These are phyloP conservation scores for Cryptosporidium ryanae DNA, from an alignment of 169 alveolate species.

Conservation along the genomic window DNA sequence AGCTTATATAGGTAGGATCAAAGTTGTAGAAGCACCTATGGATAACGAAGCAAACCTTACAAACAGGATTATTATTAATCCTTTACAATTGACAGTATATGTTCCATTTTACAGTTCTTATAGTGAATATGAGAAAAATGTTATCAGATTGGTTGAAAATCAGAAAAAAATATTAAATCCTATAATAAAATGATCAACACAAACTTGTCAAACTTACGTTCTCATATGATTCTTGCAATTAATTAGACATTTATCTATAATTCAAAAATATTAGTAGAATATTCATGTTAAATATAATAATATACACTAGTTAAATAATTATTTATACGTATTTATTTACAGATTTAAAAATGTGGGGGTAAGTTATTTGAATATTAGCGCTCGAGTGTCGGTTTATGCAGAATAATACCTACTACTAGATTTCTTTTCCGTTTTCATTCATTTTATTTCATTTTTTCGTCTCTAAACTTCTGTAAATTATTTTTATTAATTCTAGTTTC, in stretches of 20 bases:
- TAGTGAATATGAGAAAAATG: conserved; percentile 6
- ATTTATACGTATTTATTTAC: no score
- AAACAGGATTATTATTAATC: conserved; percentile 34
- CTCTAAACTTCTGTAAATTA: not conserved
- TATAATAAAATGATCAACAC: not conserved
- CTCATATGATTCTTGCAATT: not conserved
- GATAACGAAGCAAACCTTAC: conserved; percentile 3
- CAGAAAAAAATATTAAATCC: not conserved
- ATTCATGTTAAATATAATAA: no score
- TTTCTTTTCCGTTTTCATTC: no score
- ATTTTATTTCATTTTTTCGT: no score
- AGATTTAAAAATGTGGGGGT: no score
- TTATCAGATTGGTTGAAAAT: conserved; percentile 17
- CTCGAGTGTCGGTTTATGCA: no score
- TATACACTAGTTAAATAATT: no score
- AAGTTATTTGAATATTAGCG: no score
- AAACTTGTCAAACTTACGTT: not conserved
- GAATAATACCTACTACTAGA: no score
- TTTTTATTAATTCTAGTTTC: not conserved
- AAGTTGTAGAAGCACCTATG: conserved; percentile 34
- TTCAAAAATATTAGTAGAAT: not conserved
- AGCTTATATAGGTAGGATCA: conserved; percentile 53
- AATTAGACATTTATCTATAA: no score
- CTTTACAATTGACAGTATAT: conserved; percentile 14
- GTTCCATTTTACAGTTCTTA: conserved; percentile 34